A percentile compares a stretch with the other conserved stretches of the same genome.
These are phyloP conservation scores for Linnemannia hyalina DNA, from an alignment of 192 early-diverging fungal species.

Conservation along the genomic window DNA sequence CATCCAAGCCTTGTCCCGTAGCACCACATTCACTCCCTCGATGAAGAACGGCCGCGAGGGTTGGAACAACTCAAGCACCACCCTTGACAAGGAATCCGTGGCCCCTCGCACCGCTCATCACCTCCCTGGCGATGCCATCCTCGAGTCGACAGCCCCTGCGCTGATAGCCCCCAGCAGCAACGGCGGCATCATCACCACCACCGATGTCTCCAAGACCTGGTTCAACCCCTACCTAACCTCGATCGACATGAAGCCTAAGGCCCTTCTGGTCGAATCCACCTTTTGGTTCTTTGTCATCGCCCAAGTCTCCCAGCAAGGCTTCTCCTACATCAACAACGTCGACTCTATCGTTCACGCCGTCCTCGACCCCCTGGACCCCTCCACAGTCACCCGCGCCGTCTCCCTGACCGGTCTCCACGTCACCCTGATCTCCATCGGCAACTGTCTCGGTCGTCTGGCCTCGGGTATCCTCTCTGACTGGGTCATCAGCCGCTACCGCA, in stretches of 20 bases:
- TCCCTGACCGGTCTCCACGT: slow-evolving; percentile 51
- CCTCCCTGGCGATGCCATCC: slow-evolving; percentile 42
- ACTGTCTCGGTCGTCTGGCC: slow-evolving; percentile 51
- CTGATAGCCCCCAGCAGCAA: neutral
- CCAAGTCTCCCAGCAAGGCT: slow-evolving; percentile 50
- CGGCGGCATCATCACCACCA: slow-evolving; percentile 8
- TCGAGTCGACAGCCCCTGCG: slow-evolving; percentile 23
- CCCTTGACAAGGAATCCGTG: slow-evolving; percentile 30
- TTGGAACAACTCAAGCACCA: slow-evolving; percentile 43
- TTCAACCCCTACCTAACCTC: slow-evolving; percentile 50
- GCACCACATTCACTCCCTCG: slow-evolving; percentile 46
- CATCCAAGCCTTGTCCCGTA: slow-evolving; percentile 32
- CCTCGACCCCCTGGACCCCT: slow-evolving; percentile 40
- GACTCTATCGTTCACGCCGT: slow-evolving; percentile 53
- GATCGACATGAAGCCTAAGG: slow-evolving; percentile 45
- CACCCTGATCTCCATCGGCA: slow-evolving; percentile 49
- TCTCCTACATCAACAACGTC: slow-evolving; percentile 56
- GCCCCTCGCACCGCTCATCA: slow-evolving; percentile 5
- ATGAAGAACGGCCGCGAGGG: slow-evolving; percentile 36
- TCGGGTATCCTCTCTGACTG: slow-evolving; percentile 53
- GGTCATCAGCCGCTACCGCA: slow-evolving; percentile 50
- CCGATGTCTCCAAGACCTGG: slow-evolving; percentile 6
- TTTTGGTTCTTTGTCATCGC: slow-evolving; percentile 58
- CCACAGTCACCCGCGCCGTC: slow-evolving; percentile 15
- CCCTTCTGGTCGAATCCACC: slow-evolving; percentile 36